Evolutionary conservation across 164 flowering plant species (phyloP), one percentile per base, ranked within the genome.

Genomic region (Vitis rotundifolia): DNA sequence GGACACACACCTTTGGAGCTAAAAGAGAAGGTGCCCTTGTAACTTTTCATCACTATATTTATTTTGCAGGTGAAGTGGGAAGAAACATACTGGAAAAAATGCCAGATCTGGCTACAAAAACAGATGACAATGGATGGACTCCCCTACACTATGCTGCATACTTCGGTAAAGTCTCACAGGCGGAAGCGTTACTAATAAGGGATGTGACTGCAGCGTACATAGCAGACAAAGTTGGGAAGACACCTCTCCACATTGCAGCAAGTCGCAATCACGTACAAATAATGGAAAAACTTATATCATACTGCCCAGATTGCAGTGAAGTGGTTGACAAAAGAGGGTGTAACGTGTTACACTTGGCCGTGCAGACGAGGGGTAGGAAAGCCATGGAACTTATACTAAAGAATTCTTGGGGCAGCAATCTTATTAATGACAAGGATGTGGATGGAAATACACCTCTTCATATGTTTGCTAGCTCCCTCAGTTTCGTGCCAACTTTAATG

Each of bases 241-340:
- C 65, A 49, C 47, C 77, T 18, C 68, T 68, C 28, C 77, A 74
- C 12, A 19, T 68, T 5, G 69, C 77, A 8, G 54, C 68, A 3
- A 14, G 50, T 19, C 51, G 9, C 0, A 26, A 64, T 14, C 44
- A 18, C 2, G 28, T 19, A 49, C 11, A 49, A 3, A 9, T 65
- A 37, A 58, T 65, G 15, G 6, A 64, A n/a, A 19, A 10, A 26
- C 13, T 74, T 11, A 59, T 63, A 12, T n/a, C 15, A 5, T 5
- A 3, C 5, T 68, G 68, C n/a, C 78, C 75, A 0, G 74, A 50
- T 54, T 71, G 74, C 9, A n/a, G 67, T 18, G 75, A 75, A 29
- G 0, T 71, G 22, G 64, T 75, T 2, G 69, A 71, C 49, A 28
- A 62, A 2, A 56, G 49, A 13, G 61, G 71, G 9, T 12, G 51